phyloP scores from a whole-genome alignment of 345 rosid species.

The Orychophragmus violaceus region DNA sequence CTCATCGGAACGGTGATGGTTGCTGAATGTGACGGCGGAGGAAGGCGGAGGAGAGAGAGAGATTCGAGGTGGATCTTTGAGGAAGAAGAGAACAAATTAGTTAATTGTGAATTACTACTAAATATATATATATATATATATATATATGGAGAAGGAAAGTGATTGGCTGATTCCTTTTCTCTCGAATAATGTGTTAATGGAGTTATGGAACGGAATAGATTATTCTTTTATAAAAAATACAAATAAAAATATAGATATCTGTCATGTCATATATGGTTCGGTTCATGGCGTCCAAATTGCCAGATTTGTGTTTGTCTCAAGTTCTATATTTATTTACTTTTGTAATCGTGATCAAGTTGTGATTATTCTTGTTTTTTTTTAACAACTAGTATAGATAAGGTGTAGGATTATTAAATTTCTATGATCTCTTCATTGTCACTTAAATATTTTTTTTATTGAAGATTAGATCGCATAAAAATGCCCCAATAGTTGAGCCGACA shows the following conservation, averaged over 20 bases:
- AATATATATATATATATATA: neutral
- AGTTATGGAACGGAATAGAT: slow-evolving; percentile 22
- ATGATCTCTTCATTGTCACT: neutral
- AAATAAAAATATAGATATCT: slow-evolving; percentile 1
- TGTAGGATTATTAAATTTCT: neutral
- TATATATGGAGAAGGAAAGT: neutral
- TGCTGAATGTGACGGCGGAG: slow-evolving; percentile 1
- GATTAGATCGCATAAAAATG: slow-evolving; percentile 1
- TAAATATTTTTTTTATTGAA: neutral
- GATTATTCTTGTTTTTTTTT: neutral
- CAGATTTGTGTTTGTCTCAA: slow-evolving; percentile 13
- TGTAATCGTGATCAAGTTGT: neutral
- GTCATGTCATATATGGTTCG: slow-evolving; percentile 29
- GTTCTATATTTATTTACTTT: neutral
- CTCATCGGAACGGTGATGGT: slow-evolving; percentile 22
- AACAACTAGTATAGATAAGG: neutral
- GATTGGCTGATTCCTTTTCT: slow-evolving; percentile 30
- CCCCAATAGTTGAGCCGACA: slow-evolving; percentile 26
- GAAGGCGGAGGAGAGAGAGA: slow-evolving; percentile 8
- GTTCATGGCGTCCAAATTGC: slow-evolving; percentile 32
- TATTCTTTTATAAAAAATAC: neutral
- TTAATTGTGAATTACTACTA: neutral
- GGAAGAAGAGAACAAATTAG: slow-evolving; percentile 3
- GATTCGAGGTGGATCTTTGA: slow-evolving; percentile 21
- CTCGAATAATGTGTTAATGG: slow-evolving; percentile 25